Conservation (phyloP, 179 eudicot species). For the Spergularia azorica region DNA sequence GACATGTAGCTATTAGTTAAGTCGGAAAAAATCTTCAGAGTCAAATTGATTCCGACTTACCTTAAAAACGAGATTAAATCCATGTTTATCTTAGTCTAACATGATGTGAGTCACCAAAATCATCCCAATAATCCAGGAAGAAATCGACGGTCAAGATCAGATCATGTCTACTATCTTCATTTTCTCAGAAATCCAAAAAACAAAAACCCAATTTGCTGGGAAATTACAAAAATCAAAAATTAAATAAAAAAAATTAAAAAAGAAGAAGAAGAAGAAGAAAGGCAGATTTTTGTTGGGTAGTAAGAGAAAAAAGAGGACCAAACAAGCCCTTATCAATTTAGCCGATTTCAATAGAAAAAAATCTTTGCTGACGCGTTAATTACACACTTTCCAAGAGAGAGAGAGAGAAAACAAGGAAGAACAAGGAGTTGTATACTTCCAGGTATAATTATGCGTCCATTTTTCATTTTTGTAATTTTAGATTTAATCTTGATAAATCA, state of each 20-base stretch:
- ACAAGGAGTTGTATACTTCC: not conserved
- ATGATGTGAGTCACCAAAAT: too few species aligned
- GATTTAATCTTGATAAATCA: too few species aligned
- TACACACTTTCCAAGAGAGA: not conserved
- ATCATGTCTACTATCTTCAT: not conserved
- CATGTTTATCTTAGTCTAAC: too few species aligned
- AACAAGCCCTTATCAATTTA: constrained; percentile 51
- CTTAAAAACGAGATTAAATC: too few species aligned
- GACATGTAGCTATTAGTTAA: too few species aligned
- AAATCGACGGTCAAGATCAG: not conserved
- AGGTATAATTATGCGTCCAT: too few species aligned
- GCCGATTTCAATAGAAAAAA: not conserved
- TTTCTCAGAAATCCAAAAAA: not conserved
- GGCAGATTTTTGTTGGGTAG: constrained; percentile 33
- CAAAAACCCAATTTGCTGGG: not conserved
- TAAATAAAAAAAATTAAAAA: too few species aligned
- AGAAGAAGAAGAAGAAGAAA: not conserved
- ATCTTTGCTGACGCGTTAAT: not conserved
- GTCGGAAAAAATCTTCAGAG: too few species aligned
- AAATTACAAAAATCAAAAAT: not conserved
- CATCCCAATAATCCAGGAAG: too few species aligned
- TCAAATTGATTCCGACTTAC: too few species aligned
- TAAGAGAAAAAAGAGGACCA: constrained; percentile 39
- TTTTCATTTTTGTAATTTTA: too few species aligned
- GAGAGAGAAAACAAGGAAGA: not conserved